These are phyloP conservation scores for Mrakia gelida DNA, from an alignment of 768 basidiomycete species.

Conservation along the genomic window DNA sequence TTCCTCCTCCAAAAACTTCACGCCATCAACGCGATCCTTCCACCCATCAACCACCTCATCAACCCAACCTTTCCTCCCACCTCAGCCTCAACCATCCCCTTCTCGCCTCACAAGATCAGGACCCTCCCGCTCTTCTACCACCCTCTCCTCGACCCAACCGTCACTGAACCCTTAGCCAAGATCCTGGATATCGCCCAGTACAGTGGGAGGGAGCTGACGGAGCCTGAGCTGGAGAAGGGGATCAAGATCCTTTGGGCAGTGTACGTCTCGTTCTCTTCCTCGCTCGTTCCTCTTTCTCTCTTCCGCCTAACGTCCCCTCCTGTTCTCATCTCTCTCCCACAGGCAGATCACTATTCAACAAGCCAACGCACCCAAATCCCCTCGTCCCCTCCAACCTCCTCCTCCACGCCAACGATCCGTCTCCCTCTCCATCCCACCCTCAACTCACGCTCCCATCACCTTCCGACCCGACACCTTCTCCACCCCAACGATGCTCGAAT, in stretches of 20 bases:
- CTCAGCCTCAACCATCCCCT: neutral
- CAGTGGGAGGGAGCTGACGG: conserved; percentile 1
- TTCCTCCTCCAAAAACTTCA: neutral
- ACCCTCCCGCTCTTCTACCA: neutral
- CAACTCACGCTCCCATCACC: too few relatives aligned
- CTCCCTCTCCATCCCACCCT: too few relatives aligned
- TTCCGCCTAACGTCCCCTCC: too few relatives aligned
- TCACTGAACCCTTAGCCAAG: neutral
- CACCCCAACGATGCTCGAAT: too few relatives aligned
- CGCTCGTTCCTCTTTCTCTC: neutral
- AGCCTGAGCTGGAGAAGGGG: neutral
- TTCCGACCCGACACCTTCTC: too few relatives aligned
- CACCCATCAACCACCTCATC: neutral
- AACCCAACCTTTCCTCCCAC: neutral
- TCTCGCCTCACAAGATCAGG: conserved; percentile 1
- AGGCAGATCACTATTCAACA: too few relatives aligned
- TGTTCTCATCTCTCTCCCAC: too few relatives aligned
- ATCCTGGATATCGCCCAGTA: neutral
- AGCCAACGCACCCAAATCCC: too few relatives aligned
- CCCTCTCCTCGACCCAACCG: neutral
- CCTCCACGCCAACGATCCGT: too few relatives aligned
- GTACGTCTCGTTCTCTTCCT: neutral
- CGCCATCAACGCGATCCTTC: conserved; percentile 1
- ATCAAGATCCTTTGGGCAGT: neutral
- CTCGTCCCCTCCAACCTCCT: too few relatives aligned